These are phyloP conservation scores for Leccinum longicurvipes DNA, from an alignment of 768 basidiomycete species.

Conservation along the genomic window DNA sequence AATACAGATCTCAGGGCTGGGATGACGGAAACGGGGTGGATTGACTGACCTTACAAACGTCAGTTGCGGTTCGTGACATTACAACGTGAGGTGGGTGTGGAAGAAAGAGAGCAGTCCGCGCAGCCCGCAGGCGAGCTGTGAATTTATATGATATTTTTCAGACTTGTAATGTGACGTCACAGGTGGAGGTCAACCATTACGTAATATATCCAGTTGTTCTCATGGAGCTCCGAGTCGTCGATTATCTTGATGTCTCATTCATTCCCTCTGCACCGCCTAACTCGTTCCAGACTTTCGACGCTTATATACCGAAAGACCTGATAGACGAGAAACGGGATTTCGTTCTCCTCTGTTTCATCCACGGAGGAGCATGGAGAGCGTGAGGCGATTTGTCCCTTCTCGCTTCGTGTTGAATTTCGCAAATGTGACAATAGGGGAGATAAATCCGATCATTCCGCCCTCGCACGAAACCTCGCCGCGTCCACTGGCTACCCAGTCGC, in stretches of 20 bases:
- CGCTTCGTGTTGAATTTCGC: background rate
- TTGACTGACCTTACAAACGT: slow-evolving; percentile 70
- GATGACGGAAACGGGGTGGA: background rate
- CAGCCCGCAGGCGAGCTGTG: background rate
- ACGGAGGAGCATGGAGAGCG: slow-evolving; percentile 84
- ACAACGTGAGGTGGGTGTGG: slow-evolving; percentile 9
- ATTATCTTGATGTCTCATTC: slow-evolving; percentile 37
- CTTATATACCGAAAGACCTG: slow-evolving; percentile 39
- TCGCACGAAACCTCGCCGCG: slow-evolving; percentile 52
- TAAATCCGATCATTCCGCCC: slow-evolving; percentile 53
- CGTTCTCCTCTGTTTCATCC: slow-evolving; percentile 64
- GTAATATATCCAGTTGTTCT: background rate
- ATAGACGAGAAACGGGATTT: background rate
- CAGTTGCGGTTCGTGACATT: slow-evolving; percentile 72
- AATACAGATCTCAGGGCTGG: background rate
- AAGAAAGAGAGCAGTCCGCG: background rate
- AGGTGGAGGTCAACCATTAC: background rate
- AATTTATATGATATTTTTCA: slow-evolving; percentile 4
- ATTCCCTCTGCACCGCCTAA: slow-evolving; percentile 21
- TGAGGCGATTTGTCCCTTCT: slow-evolving; percentile 35
- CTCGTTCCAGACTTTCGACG: slow-evolving; percentile 50
- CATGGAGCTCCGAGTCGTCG: slow-evolving; percentile 15
- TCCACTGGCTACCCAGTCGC: slow-evolving; percentile 56
- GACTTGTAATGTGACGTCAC: slow-evolving; percentile 31
- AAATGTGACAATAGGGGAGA: slow-evolving; percentile 54